Evolutionary conservation across 495 filamentous ascomycete species (phyloP).

Genomic region (Astrothelium subdiscretum): DNA sequence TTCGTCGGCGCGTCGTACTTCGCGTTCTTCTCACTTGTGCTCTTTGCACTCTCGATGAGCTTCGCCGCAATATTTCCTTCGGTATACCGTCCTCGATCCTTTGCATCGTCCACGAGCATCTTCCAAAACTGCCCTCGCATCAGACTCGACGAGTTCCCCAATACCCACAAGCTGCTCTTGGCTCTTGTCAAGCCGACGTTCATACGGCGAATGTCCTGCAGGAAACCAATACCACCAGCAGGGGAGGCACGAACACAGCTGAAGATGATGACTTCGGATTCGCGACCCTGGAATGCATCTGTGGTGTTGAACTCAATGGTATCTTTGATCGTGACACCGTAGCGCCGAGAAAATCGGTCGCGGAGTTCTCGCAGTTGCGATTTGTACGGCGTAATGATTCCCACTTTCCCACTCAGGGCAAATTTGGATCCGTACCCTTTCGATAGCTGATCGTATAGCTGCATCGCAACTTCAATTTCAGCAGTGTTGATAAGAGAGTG

Average conservation of each 20-base stretch:
- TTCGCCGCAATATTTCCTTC: constrained; percentile 49
- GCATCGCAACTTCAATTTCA: constrained; percentile 74
- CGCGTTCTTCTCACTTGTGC: background rate
- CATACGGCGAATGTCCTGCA: constrained; percentile 97
- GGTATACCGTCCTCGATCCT: constrained; percentile 61
- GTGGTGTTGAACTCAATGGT: constrained; percentile 95
- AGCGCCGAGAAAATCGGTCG: constrained; percentile 52
- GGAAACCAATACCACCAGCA: constrained; percentile 89
- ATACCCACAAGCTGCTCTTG: constrained; percentile 88
- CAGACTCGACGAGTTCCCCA: constrained; percentile 80
- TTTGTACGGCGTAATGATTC: constrained; percentile 96
- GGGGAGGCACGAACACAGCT: constrained; percentile 88
- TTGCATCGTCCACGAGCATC: constrained; percentile 70
- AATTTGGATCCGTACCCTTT: constrained; percentile 50
- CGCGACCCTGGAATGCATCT: constrained; percentile 92
- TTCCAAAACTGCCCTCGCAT: constrained; percentile 84
- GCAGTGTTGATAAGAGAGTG: constrained; percentile 85
- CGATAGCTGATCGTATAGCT: constrained; percentile 65
- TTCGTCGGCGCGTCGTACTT: constrained; percentile 5
- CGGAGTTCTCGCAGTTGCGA: constrained; percentile 77
- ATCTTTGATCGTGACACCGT: constrained; percentile 62
- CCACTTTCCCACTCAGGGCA: constrained; percentile 74
- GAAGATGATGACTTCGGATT: constrained; percentile 97
- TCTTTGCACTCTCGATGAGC: constrained; percentile 36
- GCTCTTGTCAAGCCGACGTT: constrained; percentile 96